A percentile compares a stretch with the other conserved stretches of the same genome.
These are phyloP conservation scores for Globisporangium mamillatum DNA, from an alignment of 352 stramenopile species.

Conservation along the genomic window DNA sequence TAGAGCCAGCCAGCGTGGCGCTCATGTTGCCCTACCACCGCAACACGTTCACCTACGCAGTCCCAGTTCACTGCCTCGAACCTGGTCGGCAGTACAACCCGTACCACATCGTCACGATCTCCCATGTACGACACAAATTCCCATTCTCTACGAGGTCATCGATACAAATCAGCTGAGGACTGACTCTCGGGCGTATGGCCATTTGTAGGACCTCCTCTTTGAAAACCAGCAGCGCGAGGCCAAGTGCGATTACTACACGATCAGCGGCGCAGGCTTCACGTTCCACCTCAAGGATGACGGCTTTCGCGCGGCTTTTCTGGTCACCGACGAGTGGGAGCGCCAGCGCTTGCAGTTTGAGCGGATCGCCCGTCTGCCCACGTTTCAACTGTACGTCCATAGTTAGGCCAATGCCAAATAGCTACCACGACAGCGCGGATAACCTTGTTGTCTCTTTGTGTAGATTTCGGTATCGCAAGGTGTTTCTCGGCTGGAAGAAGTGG, in stretches of 20 bases:
- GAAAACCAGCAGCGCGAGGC: slow-evolving; percentile 27
- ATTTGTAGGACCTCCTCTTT: slow-evolving; percentile 3
- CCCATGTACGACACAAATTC: slow-evolving; percentile 34
- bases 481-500: slow-evolving; percentile 55
- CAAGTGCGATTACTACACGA: slow-evolving; percentile 69
- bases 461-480: slow-evolving; percentile 70
- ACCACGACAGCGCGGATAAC: not conserved
- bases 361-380: slow-evolving; percentile 37
- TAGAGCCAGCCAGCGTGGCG: not conserved
- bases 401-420: not conserved
- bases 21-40: slow-evolving; percentile 17
- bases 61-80: slow-evolving; percentile 58
- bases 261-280: slow-evolving; percentile 52
- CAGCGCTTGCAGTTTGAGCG: slow-evolving; percentile 45
- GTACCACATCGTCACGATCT: slow-evolving; percentile 61
- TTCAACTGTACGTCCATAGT: slow-evolving; percentile 37
- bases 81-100: slow-evolving; percentile 47
- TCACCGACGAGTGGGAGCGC: slow-evolving; percentile 45
- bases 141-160: not conserved
- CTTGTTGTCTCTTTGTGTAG: slow-evolving; percentile 18
- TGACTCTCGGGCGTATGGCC: not conserved
- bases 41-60: slow-evolving; percentile 67
- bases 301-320: slow-evolving; percentile 41
- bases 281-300: slow-evolving; percentile 55
- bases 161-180: not conserved